Conservation (phyloP, 768 basidiomycete genomes). For the Gyrodon lividus region DNA sequence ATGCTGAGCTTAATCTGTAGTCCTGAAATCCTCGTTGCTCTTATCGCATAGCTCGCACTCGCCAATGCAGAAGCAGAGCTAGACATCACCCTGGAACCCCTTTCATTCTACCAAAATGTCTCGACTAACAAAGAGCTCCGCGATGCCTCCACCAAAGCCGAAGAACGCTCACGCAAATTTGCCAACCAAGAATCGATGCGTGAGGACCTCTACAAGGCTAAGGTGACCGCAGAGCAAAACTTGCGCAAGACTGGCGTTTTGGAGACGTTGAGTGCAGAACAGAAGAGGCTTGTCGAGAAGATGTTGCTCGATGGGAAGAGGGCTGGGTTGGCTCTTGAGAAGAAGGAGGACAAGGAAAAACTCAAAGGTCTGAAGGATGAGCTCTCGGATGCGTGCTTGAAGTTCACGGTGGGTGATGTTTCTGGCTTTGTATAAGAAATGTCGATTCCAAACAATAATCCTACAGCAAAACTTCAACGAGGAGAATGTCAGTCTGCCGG, state of each 20-base stretch:
- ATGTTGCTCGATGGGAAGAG: slow-evolving; percentile 78
- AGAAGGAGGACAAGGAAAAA: slow-evolving; percentile 51
- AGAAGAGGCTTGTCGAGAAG: slow-evolving; percentile 77
- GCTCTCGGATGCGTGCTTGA: slow-evolving; percentile 70
- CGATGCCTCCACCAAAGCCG: slow-evolving; percentile 75
- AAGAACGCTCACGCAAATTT: slow-evolving; percentile 68
- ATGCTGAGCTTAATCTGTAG: not conserved
- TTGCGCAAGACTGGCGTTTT: slow-evolving; percentile 59
- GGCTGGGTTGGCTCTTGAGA: slow-evolving; percentile 72
- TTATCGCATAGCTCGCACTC: slow-evolving; percentile 49
- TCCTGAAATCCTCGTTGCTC: slow-evolving; percentile 18
- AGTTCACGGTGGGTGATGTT: slow-evolving; percentile 61
- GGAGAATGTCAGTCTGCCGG: slow-evolving; percentile 55
- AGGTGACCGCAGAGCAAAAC: slow-evolving; percentile 67
- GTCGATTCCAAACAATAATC: slow-evolving; percentile 1
- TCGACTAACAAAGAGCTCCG: slow-evolving; percentile 72
- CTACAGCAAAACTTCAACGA: slow-evolving; percentile 85
- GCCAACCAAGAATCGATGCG: slow-evolving; percentile 79
- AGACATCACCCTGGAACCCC: slow-evolving; percentile 52
- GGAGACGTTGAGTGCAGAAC: slow-evolving; percentile 63
- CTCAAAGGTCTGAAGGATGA: slow-evolving; percentile 70
- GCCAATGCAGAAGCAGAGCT: slow-evolving; percentile 57
- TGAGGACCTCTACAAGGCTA: slow-evolving; percentile 74
- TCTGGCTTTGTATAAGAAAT: not conserved
- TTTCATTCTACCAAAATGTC: slow-evolving; percentile 82